Evolutionary conservation across 2,329 filamentous ascomycete genomes (phyloP).

Genomic region (Pestalotiopsis sp.): DNA sequence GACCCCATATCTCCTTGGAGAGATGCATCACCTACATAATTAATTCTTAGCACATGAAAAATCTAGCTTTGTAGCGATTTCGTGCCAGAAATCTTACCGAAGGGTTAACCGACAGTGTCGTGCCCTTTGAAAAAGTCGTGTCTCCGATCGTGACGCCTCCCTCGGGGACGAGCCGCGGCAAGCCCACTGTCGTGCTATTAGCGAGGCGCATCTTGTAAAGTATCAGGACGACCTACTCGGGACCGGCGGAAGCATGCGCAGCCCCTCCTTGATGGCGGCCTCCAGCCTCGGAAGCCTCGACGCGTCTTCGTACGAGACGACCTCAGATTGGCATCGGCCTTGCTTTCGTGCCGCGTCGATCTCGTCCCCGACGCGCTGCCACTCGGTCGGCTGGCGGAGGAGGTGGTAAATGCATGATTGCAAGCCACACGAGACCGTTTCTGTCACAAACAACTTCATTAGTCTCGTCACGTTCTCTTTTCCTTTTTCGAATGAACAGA

Average conservation of each 20-base stretch:
- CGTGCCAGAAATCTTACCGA: background rate
- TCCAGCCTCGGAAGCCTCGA: background rate
- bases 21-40: constrained; percentile 17
- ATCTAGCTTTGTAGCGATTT: background rate
- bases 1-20: constrained; percentile 22
- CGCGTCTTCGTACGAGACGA: background rate
- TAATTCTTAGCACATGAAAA: constrained; percentile 11
- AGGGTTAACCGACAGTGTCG: constrained; percentile 18
- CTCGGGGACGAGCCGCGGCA: constrained; percentile 25
- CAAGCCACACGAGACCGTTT: background rate
- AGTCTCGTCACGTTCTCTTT: background rate
- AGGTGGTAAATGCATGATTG: background rate
- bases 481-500: background rate
- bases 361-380: constrained; percentile 2
- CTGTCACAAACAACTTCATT: background rate
- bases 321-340: background rate
- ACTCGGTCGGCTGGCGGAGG: background rate
- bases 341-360: background rate
- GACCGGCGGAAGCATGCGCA: background rate
- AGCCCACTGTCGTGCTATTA: constrained; percentile 15
- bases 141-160: constrained; percentile 26
- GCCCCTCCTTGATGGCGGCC: background rate
- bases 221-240: background rate
- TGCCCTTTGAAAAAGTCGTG: constrained; percentile 27
- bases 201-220: background rate